A percentile compares a stretch with the other conserved stretches of the same genome.
These are phyloP conservation scores for Plantago ovata DNA, from an alignment of 257 asterid genomes.

Conservation along the genomic window DNA sequence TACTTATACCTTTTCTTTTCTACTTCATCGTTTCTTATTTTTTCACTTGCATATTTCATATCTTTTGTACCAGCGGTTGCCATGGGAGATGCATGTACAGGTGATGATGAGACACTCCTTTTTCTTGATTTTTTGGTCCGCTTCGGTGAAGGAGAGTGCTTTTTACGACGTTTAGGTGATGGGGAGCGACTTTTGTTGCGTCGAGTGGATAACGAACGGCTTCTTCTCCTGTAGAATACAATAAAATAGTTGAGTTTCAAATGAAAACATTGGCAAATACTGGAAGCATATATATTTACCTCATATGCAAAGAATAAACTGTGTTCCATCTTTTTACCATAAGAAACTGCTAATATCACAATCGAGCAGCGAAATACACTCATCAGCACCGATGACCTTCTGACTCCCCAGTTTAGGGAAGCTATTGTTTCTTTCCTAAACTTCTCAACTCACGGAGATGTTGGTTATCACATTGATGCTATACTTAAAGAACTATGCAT, in stretches of 20 bases:
- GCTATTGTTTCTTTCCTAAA: slow-evolving; percentile 48
- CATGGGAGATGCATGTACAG: slow-evolving; percentile 44
- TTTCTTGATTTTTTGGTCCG: slow-evolving; percentile 56
- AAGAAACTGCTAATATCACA: slow-evolving; percentile 86
- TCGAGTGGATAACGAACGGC: slow-evolving; percentile 67
- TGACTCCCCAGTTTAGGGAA: slow-evolving; percentile 80
- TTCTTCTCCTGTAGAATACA: slow-evolving; percentile 70
- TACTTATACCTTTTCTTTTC: slow-evolving; percentile 81
- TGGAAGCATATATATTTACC: slow-evolving; percentile 82
- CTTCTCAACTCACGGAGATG: slow-evolving; percentile 33
- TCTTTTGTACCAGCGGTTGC: slow-evolving; percentile 48
- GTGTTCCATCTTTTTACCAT: slow-evolving; percentile 78
- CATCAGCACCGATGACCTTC: slow-evolving; percentile 87
- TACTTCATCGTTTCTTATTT: slow-evolving; percentile 62
- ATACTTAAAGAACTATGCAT: slow-evolving; percentile 26
- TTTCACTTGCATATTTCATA: slow-evolving; percentile 66
- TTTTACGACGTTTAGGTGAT: slow-evolving; percentile 60
- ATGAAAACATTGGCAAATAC: slow-evolving; percentile 23
- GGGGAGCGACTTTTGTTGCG: slow-evolving; percentile 72
- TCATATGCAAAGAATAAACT: slow-evolving; percentile 90
- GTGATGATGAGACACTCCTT: slow-evolving; percentile 32
- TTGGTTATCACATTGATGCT: slow-evolving; percentile 35
- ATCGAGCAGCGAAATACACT: slow-evolving; percentile 82
- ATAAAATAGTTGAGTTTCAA: slow-evolving; percentile 46
- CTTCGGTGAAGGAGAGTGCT: slow-evolving; percentile 75